Conservation (phyloP, 345 rosid species). For the Camelina hispida region DNA sequence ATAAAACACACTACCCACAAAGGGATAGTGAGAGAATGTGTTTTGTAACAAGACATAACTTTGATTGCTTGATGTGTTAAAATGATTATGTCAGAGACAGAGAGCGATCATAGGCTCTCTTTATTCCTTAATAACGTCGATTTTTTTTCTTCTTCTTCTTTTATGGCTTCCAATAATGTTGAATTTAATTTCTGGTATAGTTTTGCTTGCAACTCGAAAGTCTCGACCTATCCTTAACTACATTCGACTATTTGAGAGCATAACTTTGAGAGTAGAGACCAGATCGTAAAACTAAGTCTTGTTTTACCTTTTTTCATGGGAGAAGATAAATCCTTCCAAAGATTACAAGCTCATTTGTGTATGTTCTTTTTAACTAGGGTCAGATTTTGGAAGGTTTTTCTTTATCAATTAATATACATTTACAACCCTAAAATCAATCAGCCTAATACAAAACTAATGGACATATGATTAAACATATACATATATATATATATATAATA, state of each 20-base stretch:
- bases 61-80: conserved; percentile 45
- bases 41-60: conserved; percentile 37
- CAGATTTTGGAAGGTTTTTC: neutral
- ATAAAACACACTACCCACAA: conserved; percentile 29
- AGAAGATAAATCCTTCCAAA: neutral
- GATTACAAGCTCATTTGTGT: neutral
- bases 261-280: conserved; percentile 1
- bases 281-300: conserved; percentile 1
- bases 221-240: neutral
- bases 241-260: neutral
- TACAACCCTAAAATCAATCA: neutral
- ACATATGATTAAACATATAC: neutral
- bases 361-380: neutral
- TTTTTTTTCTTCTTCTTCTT: neutral
- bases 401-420: neutral
- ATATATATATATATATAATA: no score
- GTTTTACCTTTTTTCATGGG: neutral
- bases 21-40: conserved; percentile 32
- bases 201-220: neutral
- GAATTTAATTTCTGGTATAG: neutral
- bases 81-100: conserved; percentile 48
- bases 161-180: neutral
- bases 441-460: neutral
- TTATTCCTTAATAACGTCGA: neutral
- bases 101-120: conserved; percentile 33